A percentile compares a stretch with the other conserved stretches of the same genome.
Conservation (phyloP, 805 yeast genomes). For the Clavispora carvajalis region DNA sequence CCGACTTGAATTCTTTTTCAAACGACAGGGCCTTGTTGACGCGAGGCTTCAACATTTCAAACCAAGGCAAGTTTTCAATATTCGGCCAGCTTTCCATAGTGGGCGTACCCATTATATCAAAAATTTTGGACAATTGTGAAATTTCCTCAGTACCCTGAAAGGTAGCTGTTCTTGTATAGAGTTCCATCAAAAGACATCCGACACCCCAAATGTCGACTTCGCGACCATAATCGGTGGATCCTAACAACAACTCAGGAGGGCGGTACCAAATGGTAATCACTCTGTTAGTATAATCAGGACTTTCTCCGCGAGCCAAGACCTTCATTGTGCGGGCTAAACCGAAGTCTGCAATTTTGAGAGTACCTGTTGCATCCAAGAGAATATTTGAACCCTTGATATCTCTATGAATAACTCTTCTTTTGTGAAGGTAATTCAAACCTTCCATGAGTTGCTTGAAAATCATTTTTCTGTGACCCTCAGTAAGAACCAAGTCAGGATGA, state of each 20-base stretch:
- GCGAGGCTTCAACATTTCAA: conserved; percentile 70
- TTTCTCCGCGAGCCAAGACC: conserved; percentile 42
- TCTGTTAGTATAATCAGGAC: conserved; percentile 85
- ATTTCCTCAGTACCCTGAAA: conserved; percentile 90
- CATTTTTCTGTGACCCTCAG: conserved; percentile 61
- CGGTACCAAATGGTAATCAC: conserved; percentile 97
- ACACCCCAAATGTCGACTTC: conserved; percentile 97
- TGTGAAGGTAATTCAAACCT: conserved; percentile 68
- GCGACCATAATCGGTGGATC: conserved; percentile 83
- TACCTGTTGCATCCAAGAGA: conserved; percentile 56
- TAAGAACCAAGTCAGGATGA: conserved; percentile 61
- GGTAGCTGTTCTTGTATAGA: conserved; percentile 67
- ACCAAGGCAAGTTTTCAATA: conserved; percentile 84
- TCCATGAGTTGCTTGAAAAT: conserved; percentile 59
- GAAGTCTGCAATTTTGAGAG: conserved; percentile 71
- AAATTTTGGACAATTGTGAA: conserved; percentile 72
- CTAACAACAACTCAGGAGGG: conserved; percentile 89
- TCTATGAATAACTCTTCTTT: conserved; percentile 65
- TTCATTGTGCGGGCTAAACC: conserved; percentile 79
- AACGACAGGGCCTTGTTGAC: conserved; percentile 28
- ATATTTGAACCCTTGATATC: conserved; percentile 82
- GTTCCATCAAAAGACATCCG: conserved; percentile 84
- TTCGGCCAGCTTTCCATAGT: conserved; percentile 68
- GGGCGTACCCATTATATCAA: conserved; percentile 86
- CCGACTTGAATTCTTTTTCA: conserved; percentile 23